A percentile compares a stretch with the other conserved stretches of the same genome.
phyloP scores from a whole-genome alignment of 192 early-diverging fungal species.

The Coemansia sp. region DNA sequence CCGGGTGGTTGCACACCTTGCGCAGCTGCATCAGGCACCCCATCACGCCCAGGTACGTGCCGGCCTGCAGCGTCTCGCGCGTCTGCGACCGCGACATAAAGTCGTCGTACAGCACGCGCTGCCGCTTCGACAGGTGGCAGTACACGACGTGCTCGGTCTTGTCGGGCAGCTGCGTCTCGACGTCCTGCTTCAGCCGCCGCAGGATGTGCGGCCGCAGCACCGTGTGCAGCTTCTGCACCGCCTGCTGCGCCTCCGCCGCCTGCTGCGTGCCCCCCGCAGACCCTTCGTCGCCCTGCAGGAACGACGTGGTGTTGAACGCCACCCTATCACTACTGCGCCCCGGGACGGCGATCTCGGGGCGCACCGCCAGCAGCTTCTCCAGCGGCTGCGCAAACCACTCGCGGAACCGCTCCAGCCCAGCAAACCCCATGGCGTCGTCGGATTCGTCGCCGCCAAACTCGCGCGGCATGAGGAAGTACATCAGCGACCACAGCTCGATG shows the following conservation, averaged over 20 bases:
- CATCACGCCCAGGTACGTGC: conserved; percentile 75
- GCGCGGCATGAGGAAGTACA: conserved; percentile 91
- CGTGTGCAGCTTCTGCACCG: conserved; percentile 79
- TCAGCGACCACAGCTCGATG: conserved; percentile 82
- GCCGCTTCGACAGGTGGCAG: conserved; percentile 64
- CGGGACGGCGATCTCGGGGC: conserved; percentile 58
- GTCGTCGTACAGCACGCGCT: conserved; percentile 71
- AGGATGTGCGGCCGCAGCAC: conserved; percentile 83
- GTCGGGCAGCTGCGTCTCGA: conserved; percentile 89
- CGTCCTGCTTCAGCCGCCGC: conserved; percentile 94
- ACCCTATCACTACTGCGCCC: conserved; percentile 52
- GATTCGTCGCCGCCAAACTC: conserved; percentile 75
- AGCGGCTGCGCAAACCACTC: conserved; percentile 87
- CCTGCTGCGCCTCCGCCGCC: conserved; percentile 51
- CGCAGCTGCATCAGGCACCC: conserved; percentile 90
- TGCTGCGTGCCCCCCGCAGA: conserved; percentile 47
- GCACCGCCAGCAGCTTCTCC: conserved; percentile 77
- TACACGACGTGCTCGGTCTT: conserved; percentile 90
- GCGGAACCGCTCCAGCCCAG: conserved; percentile 76
- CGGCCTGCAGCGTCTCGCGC: conserved; percentile 65
- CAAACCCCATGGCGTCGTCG: conserved; percentile 70
- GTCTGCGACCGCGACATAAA: conserved; percentile 82
- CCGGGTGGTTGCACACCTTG: conserved; percentile 95
- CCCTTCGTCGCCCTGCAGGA: conserved; percentile 56
- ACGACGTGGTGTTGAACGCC: conserved; percentile 56